Evolutionary conservation across 257 asterid species (phyloP).

Genomic region (Cordia subcordata): DNA sequence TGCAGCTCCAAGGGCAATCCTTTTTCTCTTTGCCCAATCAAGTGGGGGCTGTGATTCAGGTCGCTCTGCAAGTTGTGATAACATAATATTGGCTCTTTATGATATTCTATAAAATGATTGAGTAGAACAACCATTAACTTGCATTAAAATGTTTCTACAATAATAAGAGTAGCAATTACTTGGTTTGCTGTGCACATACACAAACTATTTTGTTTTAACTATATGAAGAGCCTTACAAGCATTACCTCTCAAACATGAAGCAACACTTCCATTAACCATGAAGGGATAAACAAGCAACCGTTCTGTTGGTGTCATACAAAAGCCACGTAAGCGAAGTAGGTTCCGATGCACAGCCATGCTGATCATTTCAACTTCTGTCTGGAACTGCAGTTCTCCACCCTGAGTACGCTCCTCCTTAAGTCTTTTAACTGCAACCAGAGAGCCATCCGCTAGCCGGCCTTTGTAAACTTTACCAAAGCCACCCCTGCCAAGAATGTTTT

Average conservation of each 20-base stretch:
- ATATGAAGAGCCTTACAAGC: background rate
- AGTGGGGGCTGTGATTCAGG: constrained; percentile 64
- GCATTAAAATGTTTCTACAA: background rate
- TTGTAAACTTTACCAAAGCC: constrained; percentile 91
- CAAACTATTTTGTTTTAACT: background rate
- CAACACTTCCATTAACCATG: constrained; percentile 92
- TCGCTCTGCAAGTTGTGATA: constrained; percentile 40
- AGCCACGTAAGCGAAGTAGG: constrained; percentile 78
- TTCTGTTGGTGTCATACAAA: constrained; percentile 92
- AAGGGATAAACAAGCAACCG: constrained; percentile 90
- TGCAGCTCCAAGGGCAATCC: constrained; percentile 81
- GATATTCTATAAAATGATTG: background rate
- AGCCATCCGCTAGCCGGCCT: constrained; percentile 84
- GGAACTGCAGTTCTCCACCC: constrained; percentile 86
- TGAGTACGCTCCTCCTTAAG: constrained; percentile 83
- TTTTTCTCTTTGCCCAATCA: constrained; percentile 72
- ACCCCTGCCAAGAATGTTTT: constrained; percentile 75
- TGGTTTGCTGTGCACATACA: background rate
- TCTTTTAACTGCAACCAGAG: constrained; percentile 83
- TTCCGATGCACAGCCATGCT: constrained; percentile 91
- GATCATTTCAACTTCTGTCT: constrained; percentile 92
- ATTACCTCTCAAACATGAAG: constrained; percentile 93
- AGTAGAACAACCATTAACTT: background rate
- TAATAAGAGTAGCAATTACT: no score
- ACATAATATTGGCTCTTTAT: background rate